Conservation (phyloP, 768 basidiomycete species). For the Tylopilus sp. region DNA sequence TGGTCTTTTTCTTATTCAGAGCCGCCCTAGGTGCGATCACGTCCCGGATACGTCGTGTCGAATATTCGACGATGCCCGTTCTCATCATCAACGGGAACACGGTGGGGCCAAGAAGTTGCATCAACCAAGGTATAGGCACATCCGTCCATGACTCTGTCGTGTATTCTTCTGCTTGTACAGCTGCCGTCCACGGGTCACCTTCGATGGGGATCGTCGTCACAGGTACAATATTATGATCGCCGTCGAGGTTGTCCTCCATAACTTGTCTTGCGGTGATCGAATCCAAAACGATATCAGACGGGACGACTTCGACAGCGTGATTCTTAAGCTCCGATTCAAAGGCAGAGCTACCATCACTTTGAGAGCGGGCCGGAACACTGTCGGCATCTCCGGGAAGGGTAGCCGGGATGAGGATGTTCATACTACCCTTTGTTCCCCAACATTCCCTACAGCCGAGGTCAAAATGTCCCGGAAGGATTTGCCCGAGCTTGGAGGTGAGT, state of each 20-base stretch:
- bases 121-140: slow-evolving; percentile 26
- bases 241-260: slow-evolving; percentile 32
- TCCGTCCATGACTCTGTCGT: slow-evolving; percentile 32
- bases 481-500: slow-evolving; percentile 36
- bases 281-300: slow-evolving; percentile 23
- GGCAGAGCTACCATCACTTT: slow-evolving; percentile 1
- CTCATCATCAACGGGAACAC: slow-evolving; percentile 55
- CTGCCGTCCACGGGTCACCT: slow-evolving; percentile 28
- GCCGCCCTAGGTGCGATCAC: slow-evolving; percentile 36
- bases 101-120: slow-evolving; percentile 51
- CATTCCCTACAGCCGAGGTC: slow-evolving; percentile 45
- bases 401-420: slow-evolving; percentile 21
- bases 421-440: slow-evolving; percentile 45
- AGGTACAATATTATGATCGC: slow-evolving; percentile 8
- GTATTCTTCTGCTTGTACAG: slow-evolving; percentile 19
- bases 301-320: slow-evolving; percentile 29
- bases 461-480: slow-evolving; percentile 41
- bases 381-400: background rate
- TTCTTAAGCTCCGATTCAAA: slow-evolving; percentile 41
- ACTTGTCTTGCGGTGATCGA: slow-evolving; percentile 25
- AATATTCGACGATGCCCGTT: slow-evolving; percentile 60
- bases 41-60: slow-evolving; percentile 53
- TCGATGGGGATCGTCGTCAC: slow-evolving; percentile 16
- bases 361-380: background rate
- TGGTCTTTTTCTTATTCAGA: background rate